These are phyloP conservation scores for Fraxinus velutina DNA, from an alignment of 305 asterid species.

Conservation along the genomic window DNA sequence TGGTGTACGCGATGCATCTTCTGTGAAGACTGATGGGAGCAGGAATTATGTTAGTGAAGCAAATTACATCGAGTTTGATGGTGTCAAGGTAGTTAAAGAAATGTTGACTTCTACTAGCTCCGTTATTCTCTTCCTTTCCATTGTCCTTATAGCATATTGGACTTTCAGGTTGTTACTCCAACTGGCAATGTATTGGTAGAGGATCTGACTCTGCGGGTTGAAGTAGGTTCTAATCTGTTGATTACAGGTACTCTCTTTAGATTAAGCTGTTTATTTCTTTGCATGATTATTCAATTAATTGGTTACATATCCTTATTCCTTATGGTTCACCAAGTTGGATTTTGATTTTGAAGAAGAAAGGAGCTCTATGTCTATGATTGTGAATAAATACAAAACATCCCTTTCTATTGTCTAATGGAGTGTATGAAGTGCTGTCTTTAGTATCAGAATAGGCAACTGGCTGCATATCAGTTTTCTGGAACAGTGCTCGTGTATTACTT, in stretches of 20 bases:
- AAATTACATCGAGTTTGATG: conserved; percentile 84
- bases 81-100: conserved; percentile 65
- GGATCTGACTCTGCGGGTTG: conserved; percentile 79
- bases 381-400: conserved; percentile 12
- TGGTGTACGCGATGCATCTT: conserved; percentile 59
- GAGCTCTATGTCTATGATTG: conserved; percentile 7
- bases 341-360: background rate
- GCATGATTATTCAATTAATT: conserved; percentile 7
- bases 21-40: conserved; percentile 68
- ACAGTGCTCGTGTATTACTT: background rate
- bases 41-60: conserved; percentile 92
- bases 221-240: conserved; percentile 95
- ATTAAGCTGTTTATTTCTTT: conserved; percentile 10
- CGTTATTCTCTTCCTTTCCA: conserved; percentile 14
- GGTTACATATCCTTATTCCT: background rate
- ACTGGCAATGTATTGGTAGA: conserved; percentile 92
- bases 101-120: conserved; percentile 23
- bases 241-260: conserved; percentile 65
- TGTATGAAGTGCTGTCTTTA: conserved; percentile 2
- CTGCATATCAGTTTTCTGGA: conserved; percentile 18
- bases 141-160: conserved; percentile 20
- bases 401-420: conserved; percentile 6
- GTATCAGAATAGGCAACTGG: conserved; percentile 7
- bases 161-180: conserved; percentile 91
- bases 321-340: background rate